Conservation (phyloP, 177 flowering plant genomes). For the Vitis hybrid region DNA sequence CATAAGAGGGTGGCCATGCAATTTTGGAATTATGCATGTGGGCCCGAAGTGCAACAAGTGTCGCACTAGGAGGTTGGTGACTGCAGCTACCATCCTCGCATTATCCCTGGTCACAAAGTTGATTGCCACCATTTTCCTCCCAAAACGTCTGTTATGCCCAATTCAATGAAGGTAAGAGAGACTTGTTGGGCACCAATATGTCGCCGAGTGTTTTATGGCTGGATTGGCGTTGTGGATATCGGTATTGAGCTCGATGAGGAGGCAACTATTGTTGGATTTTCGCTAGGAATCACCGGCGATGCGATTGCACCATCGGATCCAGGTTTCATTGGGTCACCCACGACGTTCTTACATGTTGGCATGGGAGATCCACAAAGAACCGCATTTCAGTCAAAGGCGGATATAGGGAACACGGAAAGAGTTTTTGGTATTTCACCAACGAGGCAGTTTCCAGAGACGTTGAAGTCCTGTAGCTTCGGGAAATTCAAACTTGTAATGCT, state of each 20-base stretch:
- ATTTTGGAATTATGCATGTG: no score
- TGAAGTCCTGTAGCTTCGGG: conserved; percentile 61
- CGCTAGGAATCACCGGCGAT: conserved; percentile 33
- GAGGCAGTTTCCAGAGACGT: conserved; percentile 62
- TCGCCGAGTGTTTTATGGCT: not conserved
- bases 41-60: no score
- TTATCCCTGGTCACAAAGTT: no score
- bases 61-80: no score
- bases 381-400: conserved; percentile 48
- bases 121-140: no score
- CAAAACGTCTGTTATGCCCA: no score
- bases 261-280: conserved; percentile 25
- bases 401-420: conserved; percentile 52
- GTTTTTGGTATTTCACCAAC: conserved; percentile 55
- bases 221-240: conserved; percentile 7
- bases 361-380: conserved; percentile 71
- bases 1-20: no score
- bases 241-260: conserved; percentile 62
- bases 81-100: no score
- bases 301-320: conserved; percentile 48
- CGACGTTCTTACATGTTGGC: conserved; percentile 29
- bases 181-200: not conserved
- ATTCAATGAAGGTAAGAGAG: not conserved
- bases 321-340: conserved; percentile 50
- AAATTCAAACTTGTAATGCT: conserved; percentile 36